Evolutionary conservation across 441 rosid genomes (phyloP), one percentile per base, ranked within the genome.

Genomic region (Omphalea diandra): DNA sequence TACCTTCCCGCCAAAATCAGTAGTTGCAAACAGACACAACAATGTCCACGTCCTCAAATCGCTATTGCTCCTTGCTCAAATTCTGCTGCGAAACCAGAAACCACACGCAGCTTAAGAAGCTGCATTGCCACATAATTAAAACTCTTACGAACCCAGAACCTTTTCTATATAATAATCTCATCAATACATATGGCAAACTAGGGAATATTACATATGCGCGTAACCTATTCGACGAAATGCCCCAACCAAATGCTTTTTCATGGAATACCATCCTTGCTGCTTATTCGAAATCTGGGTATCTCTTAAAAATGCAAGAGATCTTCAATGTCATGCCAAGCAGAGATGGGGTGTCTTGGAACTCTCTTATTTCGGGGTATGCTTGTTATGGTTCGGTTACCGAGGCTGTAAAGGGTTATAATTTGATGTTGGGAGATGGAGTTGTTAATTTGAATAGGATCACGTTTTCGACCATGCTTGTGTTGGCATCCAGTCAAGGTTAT

Each of bases 201-300:
- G 88, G 87, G 68, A 80, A 80, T 74, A 33, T 80, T 24, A 63
- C 20, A 18, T 84, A 90, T 65, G 99, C 95, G 10, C 86, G 93
- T 68, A 58, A 64, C 66, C 67, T 88, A 87, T 93, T 95, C 81
- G 94, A 89, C 38, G 61, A 33, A 79, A 84, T 88, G 77, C 79
- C 85, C 62, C 80, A 72, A 3, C 95, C 86, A 65, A 93, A 89
- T 76, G 60, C 54, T 22, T 88, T 80, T 75, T 88, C 97, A 0
- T 95, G 97, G 97, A 95, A 95, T 81, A 79, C 84, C 49, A 83
- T 95, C 70, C 96, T 95, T 66, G 80, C 88, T 60, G 89, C 91
- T 63, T 87, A 90, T 82, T 87, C 87, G 4, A 89, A 83, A 76
- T 80, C 92, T 31, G 96, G 97, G 56, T 26, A 60, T 52, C 69